A percentile compares a stretch with the other conserved stretches of the same genome.
These are phyloP conservation scores for Paraphaeosphaeria sporulosa DNA, from an alignment of 2,329 filamentous ascomycete genomes.

Conservation along the genomic window DNA sequence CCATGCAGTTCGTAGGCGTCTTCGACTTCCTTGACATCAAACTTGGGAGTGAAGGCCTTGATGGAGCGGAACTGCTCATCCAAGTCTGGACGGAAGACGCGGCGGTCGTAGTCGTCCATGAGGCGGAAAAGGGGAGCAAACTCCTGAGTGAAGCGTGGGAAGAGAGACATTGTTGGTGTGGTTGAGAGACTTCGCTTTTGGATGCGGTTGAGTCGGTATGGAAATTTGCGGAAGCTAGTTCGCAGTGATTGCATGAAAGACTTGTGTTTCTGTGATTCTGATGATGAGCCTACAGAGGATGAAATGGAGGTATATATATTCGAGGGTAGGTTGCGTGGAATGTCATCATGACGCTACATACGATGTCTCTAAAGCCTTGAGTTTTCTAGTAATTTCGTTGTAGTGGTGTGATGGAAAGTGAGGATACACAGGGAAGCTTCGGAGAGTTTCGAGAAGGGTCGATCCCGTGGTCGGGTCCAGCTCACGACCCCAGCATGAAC, in stretches of 20 bases:
- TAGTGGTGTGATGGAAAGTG: slow-evolving; percentile 14
- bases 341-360: slow-evolving; percentile 6
- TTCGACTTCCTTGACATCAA: slow-evolving; percentile 77
- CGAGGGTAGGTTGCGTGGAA: not conserved
- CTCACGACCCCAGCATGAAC: not conserved
- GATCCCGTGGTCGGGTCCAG: not conserved
- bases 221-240: slow-evolving; percentile 40
- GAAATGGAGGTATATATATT: slow-evolving; percentile 18
- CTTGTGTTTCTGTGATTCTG: slow-evolving; percentile 31
- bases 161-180: slow-evolving; percentile 50
- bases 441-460: slow-evolving; percentile 17
- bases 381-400: slow-evolving; percentile 3
- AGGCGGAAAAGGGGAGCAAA: slow-evolving; percentile 57
- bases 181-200: slow-evolving; percentile 36
- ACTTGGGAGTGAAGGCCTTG: slow-evolving; percentile 75
- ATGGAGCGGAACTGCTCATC: slow-evolving; percentile 39
- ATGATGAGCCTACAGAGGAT: slow-evolving; percentile 23
- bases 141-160: slow-evolving; percentile 51
- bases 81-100: slow-evolving; percentile 35
- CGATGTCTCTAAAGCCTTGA: not conserved
- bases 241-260: slow-evolving; percentile 49
- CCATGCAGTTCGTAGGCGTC: slow-evolving; percentile 78
- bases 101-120: slow-evolving; percentile 56
- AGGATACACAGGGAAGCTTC: slow-evolving; percentile 16
- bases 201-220: slow-evolving; percentile 32